Conservation (phyloP, 2,329 filamentous ascomycete genomes). For the Penicillium sp. region DNA sequence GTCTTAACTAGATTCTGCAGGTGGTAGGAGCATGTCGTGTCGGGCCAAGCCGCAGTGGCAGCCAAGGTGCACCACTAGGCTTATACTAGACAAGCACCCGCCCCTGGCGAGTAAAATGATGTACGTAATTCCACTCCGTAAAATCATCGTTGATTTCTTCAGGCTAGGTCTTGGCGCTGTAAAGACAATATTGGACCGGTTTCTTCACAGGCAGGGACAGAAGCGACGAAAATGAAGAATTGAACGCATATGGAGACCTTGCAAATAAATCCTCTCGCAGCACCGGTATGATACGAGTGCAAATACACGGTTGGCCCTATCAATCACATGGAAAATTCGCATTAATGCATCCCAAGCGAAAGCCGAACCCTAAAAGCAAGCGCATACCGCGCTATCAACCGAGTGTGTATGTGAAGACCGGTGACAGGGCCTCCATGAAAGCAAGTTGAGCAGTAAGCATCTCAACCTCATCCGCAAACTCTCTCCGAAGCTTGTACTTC, state of each 20-base stretch:
- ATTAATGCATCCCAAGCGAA: not conserved
- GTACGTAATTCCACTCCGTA: conserved; percentile 1
- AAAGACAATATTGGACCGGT: not conserved
- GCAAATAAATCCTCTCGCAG: no score
- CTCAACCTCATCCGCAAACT: not conserved
- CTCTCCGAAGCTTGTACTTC: not conserved
- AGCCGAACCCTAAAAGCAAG: not conserved
- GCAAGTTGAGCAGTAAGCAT: not conserved
- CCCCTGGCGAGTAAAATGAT: not conserved
- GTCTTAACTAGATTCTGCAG: not conserved
- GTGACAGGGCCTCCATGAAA: not conserved
- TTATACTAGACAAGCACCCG: conserved; percentile 2
- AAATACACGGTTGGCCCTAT: no score
- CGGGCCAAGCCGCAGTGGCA: conserved; percentile 1
- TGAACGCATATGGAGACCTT: no score
- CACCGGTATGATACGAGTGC: no score
- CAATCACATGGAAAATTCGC: not conserved
- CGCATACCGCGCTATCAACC: not conserved
- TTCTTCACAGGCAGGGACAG: no score
- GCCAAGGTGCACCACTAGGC: not conserved
- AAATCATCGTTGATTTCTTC: not conserved
- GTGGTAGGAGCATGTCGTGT: not conserved
- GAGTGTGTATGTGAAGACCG: not conserved
- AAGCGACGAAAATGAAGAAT: no score
- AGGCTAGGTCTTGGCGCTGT: not conserved